Evolutionary conservation across 2,329 filamentous ascomycete species (phyloP), one percentile per base, ranked within the genome.

Genomic region (Beauveria varroae): DNA sequence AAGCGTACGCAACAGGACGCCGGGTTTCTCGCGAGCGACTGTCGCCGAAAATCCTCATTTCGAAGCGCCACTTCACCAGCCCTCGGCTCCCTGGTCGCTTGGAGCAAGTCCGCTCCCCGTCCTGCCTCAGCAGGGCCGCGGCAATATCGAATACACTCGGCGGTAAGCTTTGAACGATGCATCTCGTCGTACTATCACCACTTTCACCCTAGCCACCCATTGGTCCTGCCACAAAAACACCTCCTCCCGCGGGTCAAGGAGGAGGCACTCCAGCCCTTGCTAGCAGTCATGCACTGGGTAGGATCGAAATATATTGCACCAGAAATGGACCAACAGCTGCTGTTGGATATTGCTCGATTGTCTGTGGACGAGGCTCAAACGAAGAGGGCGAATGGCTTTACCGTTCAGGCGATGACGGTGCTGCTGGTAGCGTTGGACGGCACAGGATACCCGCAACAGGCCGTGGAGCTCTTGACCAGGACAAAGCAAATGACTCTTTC

Each of bases 271-370:
- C 59, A 50, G 43, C 59, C 59, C 4, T 14, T 61, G 16, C 44
- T 61, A 16, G 51, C 51, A 6, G 59, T 46, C 16, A 61, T 61
- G 59, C 51, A 52, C 1, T 61, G 59, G 59, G 44, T 61, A 3
- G 59, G 59, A 2, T 55, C 59, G 5, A 22, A 50, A 6, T 61
- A 55, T n/a, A 49, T 37, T n/a, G 41, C 51, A 7, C 44, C 59
- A 2, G 51, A 55, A n/a, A 12, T 10, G 41, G 43, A 20, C 3
- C 51, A 61, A 12, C 5, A 2, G 7, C 24, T 9, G 30, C 44
- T 61, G 4, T 4, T 55, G 51, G 24, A 55, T 5, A 10, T 7
- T 1, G 59, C 59, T 14, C 20, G 2, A 4, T 16, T 3, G 2
- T 5, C 41, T 5, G 41, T 61, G 3, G 47, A 49, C 5, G 24